phyloP scores from a whole-genome alignment of 495 filamentous ascomycete species.

The Aspergillus sparsus region DNA sequence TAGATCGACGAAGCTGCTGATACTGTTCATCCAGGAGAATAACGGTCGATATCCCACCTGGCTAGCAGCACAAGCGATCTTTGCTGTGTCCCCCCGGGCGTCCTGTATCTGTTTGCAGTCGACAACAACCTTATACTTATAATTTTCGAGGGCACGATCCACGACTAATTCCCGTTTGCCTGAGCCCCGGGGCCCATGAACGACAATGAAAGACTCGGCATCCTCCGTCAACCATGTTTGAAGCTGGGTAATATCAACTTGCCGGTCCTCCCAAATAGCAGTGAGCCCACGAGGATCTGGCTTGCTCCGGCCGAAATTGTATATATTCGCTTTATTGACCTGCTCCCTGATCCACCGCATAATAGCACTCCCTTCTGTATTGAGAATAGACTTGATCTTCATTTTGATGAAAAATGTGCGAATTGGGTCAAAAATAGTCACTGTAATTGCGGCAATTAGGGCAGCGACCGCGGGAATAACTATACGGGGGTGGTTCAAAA shows the following conservation, averaged over 20 bases:
- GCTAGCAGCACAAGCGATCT: constrained; percentile 75
- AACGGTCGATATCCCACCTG: constrained; percentile 92
- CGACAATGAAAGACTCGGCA: constrained; percentile 87
- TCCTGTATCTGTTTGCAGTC: constrained; percentile 96
- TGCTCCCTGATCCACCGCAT: constrained; percentile 81
- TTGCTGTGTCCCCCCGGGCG: constrained; percentile 84
- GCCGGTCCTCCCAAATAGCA: constrained; percentile 86
- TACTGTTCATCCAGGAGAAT: constrained; percentile 94
- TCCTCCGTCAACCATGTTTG: constrained; percentile 86
- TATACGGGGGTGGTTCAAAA: constrained; percentile 84
- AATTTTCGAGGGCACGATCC: constrained; percentile 75
- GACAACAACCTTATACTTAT: constrained; percentile 79
- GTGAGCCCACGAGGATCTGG: constrained; percentile 69
- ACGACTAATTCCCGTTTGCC: constrained; percentile 87
- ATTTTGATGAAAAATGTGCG: constrained; percentile 88
- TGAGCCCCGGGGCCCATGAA: constrained; percentile 88
- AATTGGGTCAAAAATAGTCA: constrained; percentile 90
- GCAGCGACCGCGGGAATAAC: constrained; percentile 82
- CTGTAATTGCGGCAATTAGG: constrained; percentile 76
- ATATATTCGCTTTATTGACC: constrained; percentile 65
- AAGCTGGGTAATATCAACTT: constrained; percentile 74
- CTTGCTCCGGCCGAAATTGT: constrained; percentile 56
- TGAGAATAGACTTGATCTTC: constrained; percentile 76
- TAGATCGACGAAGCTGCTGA: constrained; percentile 88
- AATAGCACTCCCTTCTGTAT: constrained; percentile 67